Percentiles rank a stretch among this genome's conserved stretches.
Evolutionary conservation across 1,284 basidiomycete genomes (phyloP).

Genomic region (Leccinum fallax): DNA sequence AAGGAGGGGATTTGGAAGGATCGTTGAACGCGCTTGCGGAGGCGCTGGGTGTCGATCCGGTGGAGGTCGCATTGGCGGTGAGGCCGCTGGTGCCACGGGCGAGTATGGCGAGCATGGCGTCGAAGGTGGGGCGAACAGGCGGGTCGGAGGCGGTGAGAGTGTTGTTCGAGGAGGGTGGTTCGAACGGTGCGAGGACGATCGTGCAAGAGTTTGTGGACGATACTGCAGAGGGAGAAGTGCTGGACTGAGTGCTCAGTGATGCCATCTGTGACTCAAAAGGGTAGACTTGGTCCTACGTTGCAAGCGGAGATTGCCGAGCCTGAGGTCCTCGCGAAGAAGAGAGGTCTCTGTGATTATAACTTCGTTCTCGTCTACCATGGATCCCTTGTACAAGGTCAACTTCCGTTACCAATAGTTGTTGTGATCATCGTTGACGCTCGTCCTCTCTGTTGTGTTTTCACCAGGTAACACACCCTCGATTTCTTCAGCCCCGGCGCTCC

Average conservation of each 20-base stretch:
- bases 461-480: too few species aligned
- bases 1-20: slow-evolving; percentile 38
- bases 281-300: too few species aligned
- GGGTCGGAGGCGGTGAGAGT: not conserved
- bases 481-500: too few species aligned
- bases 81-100: slow-evolving; percentile 38
- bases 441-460: not conserved
- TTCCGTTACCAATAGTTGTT: not conserved
- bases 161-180: not conserved
- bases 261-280: too few species aligned
- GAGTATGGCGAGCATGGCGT: slow-evolving; percentile 35
- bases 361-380: too few species aligned
- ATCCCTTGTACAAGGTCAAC: not conserved
- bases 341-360: too few species aligned
- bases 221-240: not conserved
- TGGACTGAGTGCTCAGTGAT: not conserved
- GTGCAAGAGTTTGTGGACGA: not conserved
- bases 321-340: not conserved
- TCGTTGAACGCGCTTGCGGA: slow-evolving; percentile 55
- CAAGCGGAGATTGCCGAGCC: too few species aligned
- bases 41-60: slow-evolving; percentile 48
- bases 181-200: not conserved
- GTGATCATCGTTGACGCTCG: not conserved
- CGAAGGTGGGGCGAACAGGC: slow-evolving; percentile 45
- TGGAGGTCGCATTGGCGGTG: slow-evolving; percentile 63